A percentile compares a stretch with the other conserved stretches of the same genome.
Evolutionary conservation across 257 asterid genomes (phyloP).

Genomic region (Forsythia suspensa): DNA sequence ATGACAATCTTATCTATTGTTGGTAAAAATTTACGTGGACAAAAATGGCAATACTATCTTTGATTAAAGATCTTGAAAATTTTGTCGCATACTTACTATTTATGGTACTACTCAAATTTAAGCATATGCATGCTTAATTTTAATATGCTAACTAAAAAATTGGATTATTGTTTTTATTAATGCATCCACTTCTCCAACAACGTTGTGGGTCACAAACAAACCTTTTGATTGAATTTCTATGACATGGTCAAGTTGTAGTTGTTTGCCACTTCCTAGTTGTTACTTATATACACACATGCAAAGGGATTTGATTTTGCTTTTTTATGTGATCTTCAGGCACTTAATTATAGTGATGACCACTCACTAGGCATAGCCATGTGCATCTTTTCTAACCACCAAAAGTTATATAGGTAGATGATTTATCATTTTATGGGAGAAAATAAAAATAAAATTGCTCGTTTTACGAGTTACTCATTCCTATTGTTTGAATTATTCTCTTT

Average conservation of each 20-base stretch:
- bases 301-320: not conserved
- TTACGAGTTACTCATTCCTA: not conserved
- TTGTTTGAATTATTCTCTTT: not conserved
- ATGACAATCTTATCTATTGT: too few species aligned
- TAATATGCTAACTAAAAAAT: not conserved
- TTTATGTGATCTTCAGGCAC: not conserved
- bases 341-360: not conserved
- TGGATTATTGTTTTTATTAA: not conserved
- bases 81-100: not conserved
- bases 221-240: not conserved
- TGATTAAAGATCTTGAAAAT: not conserved
- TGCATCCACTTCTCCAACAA: not conserved
- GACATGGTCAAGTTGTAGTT: conserved; percentile 1
- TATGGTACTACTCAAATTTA: not conserved
- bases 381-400: not conserved
- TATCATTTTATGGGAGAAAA: not conserved
- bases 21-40: not conserved
- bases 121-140: not conserved
- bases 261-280: conserved; percentile 1
- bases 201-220: not conserved
- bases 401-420: not conserved
- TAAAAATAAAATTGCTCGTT: too few species aligned
- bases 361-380: not conserved
- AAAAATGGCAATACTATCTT: not conserved
- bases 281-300: not conserved